Evolutionary conservation across 768 basidiomycete species (phyloP), one percentile per base, ranked within the genome.

Genomic region (Hypholoma sublateritium): DNA sequence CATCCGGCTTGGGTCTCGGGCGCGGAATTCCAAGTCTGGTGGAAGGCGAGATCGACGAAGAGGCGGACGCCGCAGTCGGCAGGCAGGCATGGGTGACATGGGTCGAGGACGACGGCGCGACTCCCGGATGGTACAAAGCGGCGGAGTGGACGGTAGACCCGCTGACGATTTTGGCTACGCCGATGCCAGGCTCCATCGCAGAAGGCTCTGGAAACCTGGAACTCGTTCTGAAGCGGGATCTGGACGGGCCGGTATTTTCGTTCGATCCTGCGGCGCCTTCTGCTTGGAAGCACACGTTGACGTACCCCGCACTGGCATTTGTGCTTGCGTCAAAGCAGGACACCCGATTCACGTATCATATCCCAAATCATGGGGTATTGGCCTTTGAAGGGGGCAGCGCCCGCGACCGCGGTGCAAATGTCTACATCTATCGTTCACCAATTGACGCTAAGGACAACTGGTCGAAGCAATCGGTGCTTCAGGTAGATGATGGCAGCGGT

Each of bases 301-400:
- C 96, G 0, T 95, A 85, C 70, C 86, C 90, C 17, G 96, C 95
- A 0, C 80, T 99, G 22, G 83, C 93, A 0, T 99, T 98, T 67
- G 96, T 99, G 39, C 78, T 99, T 49, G 93, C 93, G 8, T 93
- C 92, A 12, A 98, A 98, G 68, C 86, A 84, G 25, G 93, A 98
- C 69, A 86, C 90, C 0, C 85, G 93, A 17, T 94, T 95, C 73
- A 91, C 91, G 1, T 83, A 89, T 65, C 94, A 98, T 65, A 70
- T 85, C 34, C 70, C 80, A 0, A 70, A 71, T 1, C 69, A 76
- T 42, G 79, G 78, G 5, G 86, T 91, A 2, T 74, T 93, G 46
- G 93, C 93, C 0, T 95, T 98, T 62, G 95, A 98, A 70, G 85
- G 85, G 57, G 92, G 68, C 3, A 64, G 90, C 11, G 67, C 79